Evolutionary conservation across 768 basidiomycete species (phyloP).

Genomic region (Lentinula boryana): DNA sequence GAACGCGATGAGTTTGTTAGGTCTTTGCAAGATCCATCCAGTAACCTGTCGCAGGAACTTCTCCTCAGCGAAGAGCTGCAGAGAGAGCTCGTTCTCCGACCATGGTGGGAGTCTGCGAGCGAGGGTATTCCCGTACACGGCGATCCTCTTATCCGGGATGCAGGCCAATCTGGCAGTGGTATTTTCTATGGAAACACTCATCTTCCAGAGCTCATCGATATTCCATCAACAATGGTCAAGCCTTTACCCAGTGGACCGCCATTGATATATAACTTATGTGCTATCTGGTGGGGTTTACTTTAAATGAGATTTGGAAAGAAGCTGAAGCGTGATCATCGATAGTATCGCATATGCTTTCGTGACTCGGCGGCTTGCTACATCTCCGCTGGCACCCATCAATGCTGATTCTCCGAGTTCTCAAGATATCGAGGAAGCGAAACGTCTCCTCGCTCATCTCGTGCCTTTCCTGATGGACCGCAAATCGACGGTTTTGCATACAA

Average conservation of each 20-base stretch:
- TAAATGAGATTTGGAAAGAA: not conserved
- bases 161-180: not conserved
- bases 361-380: slow-evolving; percentile 55
- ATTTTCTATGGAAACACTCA: slow-evolving; percentile 23
- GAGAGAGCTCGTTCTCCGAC: slow-evolving; percentile 34
- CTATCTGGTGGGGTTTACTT: slow-evolving; percentile 51
- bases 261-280: slow-evolving; percentile 64
- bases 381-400: slow-evolving; percentile 41
- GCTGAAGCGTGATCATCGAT: not conserved
- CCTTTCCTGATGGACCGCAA: slow-evolving; percentile 63
- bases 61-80: slow-evolving; percentile 52
- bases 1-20: slow-evolving; percentile 58
- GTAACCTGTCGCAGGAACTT: slow-evolving; percentile 54
- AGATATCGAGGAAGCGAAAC: slow-evolving; percentile 41
- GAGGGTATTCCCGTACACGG: not conserved
- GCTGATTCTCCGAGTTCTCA: slow-evolving; percentile 19
- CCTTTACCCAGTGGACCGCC: slow-evolving; percentile 29
- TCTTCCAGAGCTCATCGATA: slow-evolving; percentile 34
- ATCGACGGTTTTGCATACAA: slow-evolving; percentile 47
- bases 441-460: slow-evolving; percentile 42
- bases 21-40: slow-evolving; percentile 55
- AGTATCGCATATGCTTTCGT: slow-evolving; percentile 68
- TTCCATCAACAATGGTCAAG: slow-evolving; percentile 41
- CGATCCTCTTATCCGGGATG: too few relatives aligned
- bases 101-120: slow-evolving; percentile 65